phyloP scores from a whole-genome alignment of 2,329 filamentous ascomycete species.

The Beauveria sp. region DNA sequence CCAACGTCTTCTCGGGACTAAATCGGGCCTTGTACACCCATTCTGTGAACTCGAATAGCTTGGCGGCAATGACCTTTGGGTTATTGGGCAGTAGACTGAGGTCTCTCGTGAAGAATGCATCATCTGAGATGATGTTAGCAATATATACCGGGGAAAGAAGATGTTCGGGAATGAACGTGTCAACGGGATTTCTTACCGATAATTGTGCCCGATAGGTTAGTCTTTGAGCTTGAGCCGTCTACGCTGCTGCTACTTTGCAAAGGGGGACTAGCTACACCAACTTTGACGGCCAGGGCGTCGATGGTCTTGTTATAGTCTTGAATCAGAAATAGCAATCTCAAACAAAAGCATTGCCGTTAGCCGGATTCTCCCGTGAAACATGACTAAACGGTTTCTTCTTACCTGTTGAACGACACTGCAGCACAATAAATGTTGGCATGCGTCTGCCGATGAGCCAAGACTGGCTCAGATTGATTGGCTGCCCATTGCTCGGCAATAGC shows the following conservation, averaged over 20 bases:
- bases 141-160: not conserved
- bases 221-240: not conserved
- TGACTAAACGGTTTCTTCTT: not conserved
- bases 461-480: not conserved
- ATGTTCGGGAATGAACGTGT: too few relatives aligned
- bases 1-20: not conserved
- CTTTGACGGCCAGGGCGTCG: not conserved
- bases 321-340: not conserved
- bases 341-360: not conserved
- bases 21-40: not conserved
- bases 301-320: not conserved
- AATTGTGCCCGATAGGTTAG: not conserved
- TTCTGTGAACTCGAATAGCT: slow-evolving; percentile 6
- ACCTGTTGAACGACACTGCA: slow-evolving; percentile 7
- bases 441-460: not conserved
- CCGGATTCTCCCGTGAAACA: not conserved
- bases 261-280: not conserved
- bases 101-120: not conserved
- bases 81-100: not conserved
- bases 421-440: not conserved
- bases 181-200: not conserved
- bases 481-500: not conserved
- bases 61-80: not conserved
- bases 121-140: not conserved
- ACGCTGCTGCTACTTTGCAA: not conserved